phyloP scores from a whole-genome alignment of 805 yeast species.

The Lipomyces kockii region DNA sequence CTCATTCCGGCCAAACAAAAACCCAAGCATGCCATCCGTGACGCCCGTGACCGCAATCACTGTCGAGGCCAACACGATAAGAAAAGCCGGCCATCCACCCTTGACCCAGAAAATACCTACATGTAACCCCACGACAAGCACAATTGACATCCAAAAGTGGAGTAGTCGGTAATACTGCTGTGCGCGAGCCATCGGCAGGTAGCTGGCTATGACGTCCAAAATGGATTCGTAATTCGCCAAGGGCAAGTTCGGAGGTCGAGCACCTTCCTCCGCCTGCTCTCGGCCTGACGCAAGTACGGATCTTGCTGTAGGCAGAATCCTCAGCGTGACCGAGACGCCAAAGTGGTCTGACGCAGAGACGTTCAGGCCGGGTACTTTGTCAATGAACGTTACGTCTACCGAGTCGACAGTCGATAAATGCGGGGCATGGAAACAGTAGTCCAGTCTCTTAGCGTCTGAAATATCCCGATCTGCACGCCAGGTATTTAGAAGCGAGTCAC shows the following conservation, averaged over 20 bases:
- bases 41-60: slow-evolving; percentile 68
- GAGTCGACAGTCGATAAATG: slow-evolving; percentile 55
- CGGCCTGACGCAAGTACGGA: slow-evolving; percentile 19
- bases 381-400: slow-evolving; percentile 79
- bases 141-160: slow-evolving; percentile 65
- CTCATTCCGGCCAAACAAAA: slow-evolving; percentile 80
- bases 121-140: slow-evolving; percentile 57
- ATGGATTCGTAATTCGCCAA: slow-evolving; percentile 53
- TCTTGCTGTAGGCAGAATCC: slow-evolving; percentile 26
- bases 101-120: slow-evolving; percentile 67
- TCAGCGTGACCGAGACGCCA: slow-evolving; percentile 54
- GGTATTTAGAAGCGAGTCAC: slow-evolving; percentile 85
- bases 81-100: slow-evolving; percentile 57
- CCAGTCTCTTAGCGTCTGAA: slow-evolving; percentile 83
- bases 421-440: slow-evolving; percentile 81
- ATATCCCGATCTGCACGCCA: slow-evolving; percentile 66
- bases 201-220: slow-evolving; percentile 52
- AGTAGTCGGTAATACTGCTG: slow-evolving; percentile 68
- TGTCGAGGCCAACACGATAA: slow-evolving; percentile 62
- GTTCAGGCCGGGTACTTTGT: slow-evolving; percentile 54
- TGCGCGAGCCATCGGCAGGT: slow-evolving; percentile 58
- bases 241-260: slow-evolving; percentile 29
- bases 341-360: slow-evolving; percentile 91
- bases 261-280: slow-evolving; percentile 23
- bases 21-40: slow-evolving; percentile 76